Conservation (phyloP, 148 eudicot species). For the Amaranthus cruentus region DNA sequence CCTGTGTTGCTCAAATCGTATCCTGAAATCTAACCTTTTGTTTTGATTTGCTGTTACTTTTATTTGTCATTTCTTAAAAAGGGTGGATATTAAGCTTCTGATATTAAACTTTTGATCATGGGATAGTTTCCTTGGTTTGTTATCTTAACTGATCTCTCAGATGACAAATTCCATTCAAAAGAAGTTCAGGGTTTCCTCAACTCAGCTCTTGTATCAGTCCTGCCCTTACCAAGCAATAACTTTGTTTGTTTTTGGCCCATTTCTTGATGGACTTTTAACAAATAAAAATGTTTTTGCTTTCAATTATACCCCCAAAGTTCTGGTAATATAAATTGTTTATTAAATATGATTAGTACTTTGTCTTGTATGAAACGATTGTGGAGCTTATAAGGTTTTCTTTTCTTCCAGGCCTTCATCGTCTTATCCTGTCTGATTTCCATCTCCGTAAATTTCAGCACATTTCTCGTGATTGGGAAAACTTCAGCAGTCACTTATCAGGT, state of each 20-base stretch:
- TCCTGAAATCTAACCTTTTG: constrained; percentile 22
- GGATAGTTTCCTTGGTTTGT: constrained; percentile 14
- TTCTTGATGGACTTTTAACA: constrained; percentile 79
- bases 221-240: constrained; percentile 86
- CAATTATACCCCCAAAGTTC: constrained; percentile 74
- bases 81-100: not conserved
- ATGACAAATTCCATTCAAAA: constrained; percentile 97
- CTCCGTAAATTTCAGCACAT: constrained; percentile 91
- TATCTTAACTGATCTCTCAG: constrained; percentile 54
- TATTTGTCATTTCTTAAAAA: not conserved
- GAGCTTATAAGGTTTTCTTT: not conserved
- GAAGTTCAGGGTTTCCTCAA: constrained; percentile 93
- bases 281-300: constrained; percentile 79
- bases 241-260: constrained; percentile 77
- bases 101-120: not conserved
- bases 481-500: constrained; percentile 97
- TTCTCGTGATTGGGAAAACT: constrained; percentile 92
- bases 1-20: constrained; percentile 47
- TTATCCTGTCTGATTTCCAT: constrained; percentile 84
- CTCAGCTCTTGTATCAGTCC: constrained; percentile 89
- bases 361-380: not conserved
- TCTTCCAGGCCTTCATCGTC: constrained; percentile 70
- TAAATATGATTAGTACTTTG: not conserved
- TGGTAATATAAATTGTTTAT: constrained; percentile 39
- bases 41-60: not conserved